A percentile compares a stretch with the other conserved stretches of the same genome.
phyloP scores from a whole-genome alignment of 495 filamentous ascomycete genomes.

The Penicillium angulare region DNA sequence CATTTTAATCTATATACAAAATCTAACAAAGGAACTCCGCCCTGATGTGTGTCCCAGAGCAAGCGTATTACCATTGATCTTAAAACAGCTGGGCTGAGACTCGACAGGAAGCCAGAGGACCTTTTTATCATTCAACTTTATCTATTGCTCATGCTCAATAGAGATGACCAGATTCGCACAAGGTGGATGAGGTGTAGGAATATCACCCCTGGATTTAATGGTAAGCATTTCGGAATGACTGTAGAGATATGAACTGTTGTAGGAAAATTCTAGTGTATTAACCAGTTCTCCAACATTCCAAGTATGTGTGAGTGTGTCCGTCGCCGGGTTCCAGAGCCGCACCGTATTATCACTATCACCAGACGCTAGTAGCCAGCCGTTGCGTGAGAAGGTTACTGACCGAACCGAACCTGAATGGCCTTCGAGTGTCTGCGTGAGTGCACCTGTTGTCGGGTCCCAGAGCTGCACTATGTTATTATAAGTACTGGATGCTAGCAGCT shows the following conservation, averaged over 20 bases:
- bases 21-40: not conserved
- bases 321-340: not conserved
- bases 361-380: slow-evolving; percentile 1
- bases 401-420: not conserved
- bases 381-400: slow-evolving; percentile 1
- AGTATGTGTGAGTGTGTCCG: not conserved
- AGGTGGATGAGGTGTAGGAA: not conserved
- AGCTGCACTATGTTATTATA: not conserved
- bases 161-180: not conserved
- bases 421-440: not conserved
- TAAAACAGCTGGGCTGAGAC: not conserved
- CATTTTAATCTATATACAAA: not conserved
- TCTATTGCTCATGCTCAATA: not conserved
- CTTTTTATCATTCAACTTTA: not conserved
- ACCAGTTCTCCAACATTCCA: not conserved
- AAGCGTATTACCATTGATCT: not conserved
- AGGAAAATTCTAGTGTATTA: not conserved
- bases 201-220: no score
- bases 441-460: not conserved
- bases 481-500: not conserved
- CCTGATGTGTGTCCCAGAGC: slow-evolving; percentile 3
- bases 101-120: slow-evolving; percentile 5
- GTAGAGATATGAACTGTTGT: not conserved
- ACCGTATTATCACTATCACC: not conserved
- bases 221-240: no score